phyloP scores from a whole-genome alignment of 768 basidiomycete genomes.

The Neoboletus subvelutipes region DNA sequence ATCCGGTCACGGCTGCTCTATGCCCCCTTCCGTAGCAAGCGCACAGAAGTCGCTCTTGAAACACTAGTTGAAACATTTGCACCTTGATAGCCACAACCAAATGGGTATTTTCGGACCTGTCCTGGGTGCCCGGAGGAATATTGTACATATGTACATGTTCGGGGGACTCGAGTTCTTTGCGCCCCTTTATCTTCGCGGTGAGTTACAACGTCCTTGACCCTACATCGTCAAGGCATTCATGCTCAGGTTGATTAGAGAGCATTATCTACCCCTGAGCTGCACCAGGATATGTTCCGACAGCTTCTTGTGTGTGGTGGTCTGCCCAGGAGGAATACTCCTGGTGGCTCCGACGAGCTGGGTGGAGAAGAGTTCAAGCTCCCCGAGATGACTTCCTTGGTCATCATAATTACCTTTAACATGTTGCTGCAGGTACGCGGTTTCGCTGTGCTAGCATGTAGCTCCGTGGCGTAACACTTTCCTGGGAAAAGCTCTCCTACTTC shows the following conservation, averaged over 20 bases:
- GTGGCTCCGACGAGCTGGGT: conserved; percentile 18
- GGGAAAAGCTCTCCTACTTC: conserved; percentile 58
- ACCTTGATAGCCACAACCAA: neutral
- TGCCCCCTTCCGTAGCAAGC: no score
- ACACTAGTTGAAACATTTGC: neutral
- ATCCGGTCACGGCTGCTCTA: no score
- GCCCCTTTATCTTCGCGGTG: neutral
- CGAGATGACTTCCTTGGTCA: conserved; percentile 42
- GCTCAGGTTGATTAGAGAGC: neutral
- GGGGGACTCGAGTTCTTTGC: neutral
- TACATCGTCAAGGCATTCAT: neutral
- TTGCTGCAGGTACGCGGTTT: conserved; percentile 43
- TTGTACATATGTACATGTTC: neutral
- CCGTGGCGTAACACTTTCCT: neutral
- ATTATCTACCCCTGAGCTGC: neutral
- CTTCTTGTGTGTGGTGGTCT: neutral
- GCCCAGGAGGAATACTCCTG: neutral
- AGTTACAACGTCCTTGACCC: neutral
- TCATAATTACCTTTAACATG: conserved; percentile 43
- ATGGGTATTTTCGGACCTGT: neutral
- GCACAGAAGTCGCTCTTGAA: neutral
- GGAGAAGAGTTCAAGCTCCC: conserved; percentile 48
- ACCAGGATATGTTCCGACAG: conserved; percentile 8
- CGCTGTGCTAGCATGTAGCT: neutral
- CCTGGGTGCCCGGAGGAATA: no score